phyloP scores from a whole-genome alignment of 306 rosid genomes.

The Ormosia emarginata region DNA sequence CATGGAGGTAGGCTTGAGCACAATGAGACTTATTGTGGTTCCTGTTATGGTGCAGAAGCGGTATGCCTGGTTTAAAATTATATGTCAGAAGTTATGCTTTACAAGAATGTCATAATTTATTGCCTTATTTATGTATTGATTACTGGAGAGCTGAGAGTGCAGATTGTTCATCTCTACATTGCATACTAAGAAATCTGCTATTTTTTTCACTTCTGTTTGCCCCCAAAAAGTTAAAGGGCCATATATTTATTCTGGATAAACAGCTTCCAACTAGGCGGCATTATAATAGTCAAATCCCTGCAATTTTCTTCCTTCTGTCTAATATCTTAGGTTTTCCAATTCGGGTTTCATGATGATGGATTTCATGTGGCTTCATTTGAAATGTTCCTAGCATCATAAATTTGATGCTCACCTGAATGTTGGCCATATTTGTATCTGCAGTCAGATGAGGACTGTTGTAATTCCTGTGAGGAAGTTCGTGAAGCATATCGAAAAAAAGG shows the following conservation, averaged over 20 bases:
- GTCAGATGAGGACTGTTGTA: slow-evolving; percentile 92
- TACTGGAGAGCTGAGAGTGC: neutral
- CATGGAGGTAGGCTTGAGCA: slow-evolving; percentile 99
- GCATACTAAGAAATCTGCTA: neutral
- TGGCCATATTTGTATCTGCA: slow-evolving; percentile 25
- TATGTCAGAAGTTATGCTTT: neutral
- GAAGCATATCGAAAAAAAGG: slow-evolving; percentile 97
- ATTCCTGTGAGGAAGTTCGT: slow-evolving; percentile 92
- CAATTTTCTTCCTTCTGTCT: neutral
- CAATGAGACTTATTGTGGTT: slow-evolving; percentile 97
- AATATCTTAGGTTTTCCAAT: neutral
- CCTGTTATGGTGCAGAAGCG: slow-evolving; percentile 91
- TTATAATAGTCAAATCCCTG: slow-evolving; percentile 6
- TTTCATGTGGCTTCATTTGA: neutral
- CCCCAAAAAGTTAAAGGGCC: neutral
- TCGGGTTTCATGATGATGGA: neutral
- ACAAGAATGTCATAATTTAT: neutral
- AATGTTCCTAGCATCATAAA: slow-evolving; percentile 1
- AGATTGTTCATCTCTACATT: neutral
- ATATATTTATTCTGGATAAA: neutral
- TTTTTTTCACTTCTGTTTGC: neutral
- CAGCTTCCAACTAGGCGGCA: neutral
- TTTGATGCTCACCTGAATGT: neutral
- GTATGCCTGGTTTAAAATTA: slow-evolving; percentile 46
- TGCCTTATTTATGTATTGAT: neutral